phyloP scores from a whole-genome alignment of 805 yeast species.

The Pichia cabralensis region DNA sequence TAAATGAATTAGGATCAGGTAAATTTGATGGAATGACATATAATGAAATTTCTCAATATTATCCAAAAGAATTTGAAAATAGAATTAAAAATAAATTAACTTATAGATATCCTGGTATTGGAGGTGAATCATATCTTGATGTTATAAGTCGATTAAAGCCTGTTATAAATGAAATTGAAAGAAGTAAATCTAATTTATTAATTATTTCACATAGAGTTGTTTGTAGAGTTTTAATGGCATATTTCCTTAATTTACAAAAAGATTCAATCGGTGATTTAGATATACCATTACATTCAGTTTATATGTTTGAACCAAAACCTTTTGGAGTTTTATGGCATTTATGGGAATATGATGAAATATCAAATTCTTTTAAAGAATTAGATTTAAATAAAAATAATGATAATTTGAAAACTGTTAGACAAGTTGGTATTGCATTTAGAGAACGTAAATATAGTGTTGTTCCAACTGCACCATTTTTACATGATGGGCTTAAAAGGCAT shows the following conservation, averaged over 20 bases:
- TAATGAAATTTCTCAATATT: constrained; percentile 61
- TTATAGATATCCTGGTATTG: constrained; percentile 93
- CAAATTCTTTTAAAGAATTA: constrained; percentile 70
- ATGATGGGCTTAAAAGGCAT: constrained; percentile 1
- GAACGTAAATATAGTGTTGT: constrained; percentile 66
- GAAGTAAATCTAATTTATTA: constrained; percentile 79
- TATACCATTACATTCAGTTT: constrained; percentile 86
- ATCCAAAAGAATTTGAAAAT: constrained; percentile 72
- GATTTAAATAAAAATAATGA: constrained; percentile 29
- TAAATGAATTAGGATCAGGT: constrained; percentile 92
- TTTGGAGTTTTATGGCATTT: constrained; percentile 92
- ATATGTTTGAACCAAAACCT: constrained; percentile 85
- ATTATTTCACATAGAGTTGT: constrained; percentile 88
- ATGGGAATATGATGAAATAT: constrained; percentile 73
- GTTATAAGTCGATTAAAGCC: constrained; percentile 87
- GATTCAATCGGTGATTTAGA: constrained; percentile 82
- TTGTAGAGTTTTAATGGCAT: constrained; percentile 76
- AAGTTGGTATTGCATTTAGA: constrained; percentile 58
- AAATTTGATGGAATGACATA: constrained; percentile 89
- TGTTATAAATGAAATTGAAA: constrained; percentile 82
- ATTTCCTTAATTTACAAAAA: constrained; percentile 73
- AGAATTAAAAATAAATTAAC: constrained; percentile 69
- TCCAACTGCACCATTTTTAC: constrained; percentile 54
- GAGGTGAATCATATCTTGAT: constrained; percentile 93
- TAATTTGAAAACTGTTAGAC: constrained; percentile 51